Evolutionary conservation across 2,329 filamentous ascomycete genomes (phyloP).

Genomic region (Sporothrix dimorphospora): DNA sequence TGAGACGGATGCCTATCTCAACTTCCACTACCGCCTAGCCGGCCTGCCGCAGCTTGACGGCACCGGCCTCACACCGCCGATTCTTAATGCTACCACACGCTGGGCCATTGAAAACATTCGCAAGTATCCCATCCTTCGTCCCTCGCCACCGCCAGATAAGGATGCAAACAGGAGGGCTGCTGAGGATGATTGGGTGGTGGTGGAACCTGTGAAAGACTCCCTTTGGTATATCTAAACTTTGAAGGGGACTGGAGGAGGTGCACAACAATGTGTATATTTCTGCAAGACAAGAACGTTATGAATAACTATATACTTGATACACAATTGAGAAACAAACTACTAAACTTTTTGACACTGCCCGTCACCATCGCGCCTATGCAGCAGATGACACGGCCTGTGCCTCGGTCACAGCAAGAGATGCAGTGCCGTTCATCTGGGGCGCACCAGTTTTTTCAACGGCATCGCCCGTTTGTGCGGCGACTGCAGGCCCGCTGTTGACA

Average conservation of each 20-base stretch:
- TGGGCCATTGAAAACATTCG: slow-evolving; percentile 54
- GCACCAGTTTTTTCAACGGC: too few species aligned
- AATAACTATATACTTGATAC: not conserved
- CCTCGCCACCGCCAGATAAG: not conserved
- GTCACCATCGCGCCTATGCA: not conserved
- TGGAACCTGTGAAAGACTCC: slow-evolving; percentile 12
- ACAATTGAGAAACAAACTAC: not conserved
- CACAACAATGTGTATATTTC: not conserved
- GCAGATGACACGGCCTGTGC: not conserved
- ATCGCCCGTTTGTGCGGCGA: not conserved
- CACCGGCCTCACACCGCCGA: slow-evolving; percentile 52
- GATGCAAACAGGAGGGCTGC: not conserved
- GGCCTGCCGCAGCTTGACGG: slow-evolving; percentile 53
- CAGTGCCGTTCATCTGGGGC: not conserved
- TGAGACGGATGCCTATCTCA: slow-evolving; percentile 54
- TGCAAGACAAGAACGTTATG: not conserved
- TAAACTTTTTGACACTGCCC: too few species aligned
- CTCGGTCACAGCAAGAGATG: too few species aligned
- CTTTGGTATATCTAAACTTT: slow-evolving; percentile 13
- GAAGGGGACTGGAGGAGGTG: not conserved
- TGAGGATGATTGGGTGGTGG: slow-evolving; percentile 20
- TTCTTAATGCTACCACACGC: slow-evolving; percentile 47
- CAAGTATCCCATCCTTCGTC: slow-evolving; percentile 48
- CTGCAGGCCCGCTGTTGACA: not conserved
- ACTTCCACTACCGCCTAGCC: slow-evolving; percentile 51